These are phyloP conservation scores for Escallonia herrerae DNA, from an alignment of 129 eudicot genomes.

Conservation along the genomic window DNA sequence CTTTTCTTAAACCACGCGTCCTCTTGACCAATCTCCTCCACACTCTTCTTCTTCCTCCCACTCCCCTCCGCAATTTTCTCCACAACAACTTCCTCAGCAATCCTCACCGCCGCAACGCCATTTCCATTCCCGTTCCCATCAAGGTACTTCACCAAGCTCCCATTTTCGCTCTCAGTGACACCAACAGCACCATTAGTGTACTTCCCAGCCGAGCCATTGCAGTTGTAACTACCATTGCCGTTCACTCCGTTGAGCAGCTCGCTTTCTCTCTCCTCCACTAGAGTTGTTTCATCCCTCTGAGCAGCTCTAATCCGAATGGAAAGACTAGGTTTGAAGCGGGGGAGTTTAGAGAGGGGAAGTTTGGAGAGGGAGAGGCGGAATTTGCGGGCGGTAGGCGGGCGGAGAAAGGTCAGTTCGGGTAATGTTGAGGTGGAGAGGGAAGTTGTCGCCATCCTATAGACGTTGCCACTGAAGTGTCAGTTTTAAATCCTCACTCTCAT, in stretches of 20 bases:
- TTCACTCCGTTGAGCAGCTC: constrained; percentile 23
- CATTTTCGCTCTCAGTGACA: constrained; percentile 38
- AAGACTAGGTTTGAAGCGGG: background rate
- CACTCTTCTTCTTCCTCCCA: constrained; percentile 51
- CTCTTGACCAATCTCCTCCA: constrained; percentile 97
- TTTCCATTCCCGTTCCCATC: constrained; percentile 46
- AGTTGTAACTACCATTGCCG: constrained; percentile 22
- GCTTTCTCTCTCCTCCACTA: constrained; percentile 41
- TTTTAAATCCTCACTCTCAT: constrained; percentile 8
- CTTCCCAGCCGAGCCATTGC: constrained; percentile 30
- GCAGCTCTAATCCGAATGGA: constrained; percentile 32
- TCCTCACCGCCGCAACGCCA: constrained; percentile 8
- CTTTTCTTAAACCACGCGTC: constrained; percentile 85
- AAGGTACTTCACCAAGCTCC: constrained; percentile 43
- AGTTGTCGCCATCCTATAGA: constrained; percentile 22
- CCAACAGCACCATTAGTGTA: constrained; percentile 20
- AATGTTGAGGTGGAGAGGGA: constrained; percentile 30
- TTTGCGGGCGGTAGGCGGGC: constrained; percentile 25
- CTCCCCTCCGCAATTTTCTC: constrained; percentile 22
- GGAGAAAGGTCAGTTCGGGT: constrained; percentile 36
- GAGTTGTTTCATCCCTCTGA: constrained; percentile 33
- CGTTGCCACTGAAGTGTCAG: constrained; percentile 9
- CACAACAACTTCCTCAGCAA: constrained; percentile 9
- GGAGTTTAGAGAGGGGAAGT: constrained; percentile 1
- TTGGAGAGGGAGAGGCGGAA: constrained; percentile 22